These are phyloP conservation scores for Setaria italica DNA, from an alignment of 202 grass and related monocot species.

Conservation along the genomic window DNA sequence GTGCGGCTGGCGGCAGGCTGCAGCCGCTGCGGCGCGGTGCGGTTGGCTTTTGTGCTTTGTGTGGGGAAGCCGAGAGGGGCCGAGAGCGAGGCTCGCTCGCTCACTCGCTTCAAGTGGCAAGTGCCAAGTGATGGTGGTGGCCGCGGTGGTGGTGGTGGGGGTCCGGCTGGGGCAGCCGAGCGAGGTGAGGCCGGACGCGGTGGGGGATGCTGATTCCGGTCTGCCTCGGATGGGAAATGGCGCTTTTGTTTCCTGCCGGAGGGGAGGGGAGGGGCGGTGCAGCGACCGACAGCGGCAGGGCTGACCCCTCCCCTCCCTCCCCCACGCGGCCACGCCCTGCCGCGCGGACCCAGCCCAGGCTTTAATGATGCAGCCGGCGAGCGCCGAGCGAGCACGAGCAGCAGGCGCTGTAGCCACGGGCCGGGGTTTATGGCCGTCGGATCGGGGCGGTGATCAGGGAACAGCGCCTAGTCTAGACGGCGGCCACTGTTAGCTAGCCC, in stretches of 20 bases:
- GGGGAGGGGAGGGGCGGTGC: neutral
- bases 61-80: neutral
- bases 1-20: neutral
- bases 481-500: neutral
- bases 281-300: slow-evolving; percentile 48
- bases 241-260: slow-evolving; percentile 27
- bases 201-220: neutral
- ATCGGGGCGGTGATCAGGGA: slow-evolving; percentile 35
- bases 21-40: neutral
- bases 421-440: slow-evolving; percentile 16
- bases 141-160: neutral
- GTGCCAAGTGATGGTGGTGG: slow-evolving; percentile 24
- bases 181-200: neutral
- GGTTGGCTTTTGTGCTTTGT: slow-evolving; percentile 33
- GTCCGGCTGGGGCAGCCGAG: neutral
- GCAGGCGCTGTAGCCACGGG: slow-evolving; percentile 13
- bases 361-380: slow-evolving; percentile 7
- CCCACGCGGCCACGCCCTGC: slow-evolving; percentile 20
- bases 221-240: slow-evolving; percentile 21
- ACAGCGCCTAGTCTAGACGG: slow-evolving; percentile 10
- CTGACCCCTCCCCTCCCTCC: neutral
- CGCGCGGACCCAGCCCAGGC: neutral
- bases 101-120: neutral
- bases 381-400: neutral
- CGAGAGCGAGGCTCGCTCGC: neutral